phyloP scores from a whole-genome alignment of 768 basidiomycete species.

The Lyophyllum decastes region DNA sequence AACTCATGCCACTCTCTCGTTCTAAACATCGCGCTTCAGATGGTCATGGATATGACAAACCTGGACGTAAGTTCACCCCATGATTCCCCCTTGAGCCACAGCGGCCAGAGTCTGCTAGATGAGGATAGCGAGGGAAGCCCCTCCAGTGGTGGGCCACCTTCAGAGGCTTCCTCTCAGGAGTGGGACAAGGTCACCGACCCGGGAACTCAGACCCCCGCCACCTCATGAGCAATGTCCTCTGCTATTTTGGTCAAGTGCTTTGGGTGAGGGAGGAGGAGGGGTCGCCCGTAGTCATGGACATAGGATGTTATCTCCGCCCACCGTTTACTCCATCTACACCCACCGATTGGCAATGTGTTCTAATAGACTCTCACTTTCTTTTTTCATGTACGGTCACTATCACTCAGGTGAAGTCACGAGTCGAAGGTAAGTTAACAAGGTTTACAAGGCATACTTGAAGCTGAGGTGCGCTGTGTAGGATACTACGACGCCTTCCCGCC shows the following conservation, averaged over 20 bases:
- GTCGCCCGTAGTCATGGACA: conserved; percentile 17
- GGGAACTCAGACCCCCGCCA: conserved; percentile 53
- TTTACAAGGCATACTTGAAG: conserved; percentile 2
- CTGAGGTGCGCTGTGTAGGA: conserved; percentile 41
- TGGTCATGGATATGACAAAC: conserved; percentile 83
- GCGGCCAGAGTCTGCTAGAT: conserved; percentile 26
- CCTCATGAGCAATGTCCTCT: conserved; percentile 21
- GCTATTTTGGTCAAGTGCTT: conserved; percentile 10
- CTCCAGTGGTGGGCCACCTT: conserved; percentile 68
- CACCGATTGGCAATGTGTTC: conserved; percentile 39
- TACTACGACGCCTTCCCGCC: conserved; percentile 82
- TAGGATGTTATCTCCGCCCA: conserved; percentile 11
- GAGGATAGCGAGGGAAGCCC: conserved; percentile 62
- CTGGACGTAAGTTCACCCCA: conserved; percentile 81
- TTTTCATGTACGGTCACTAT: conserved; percentile 20
- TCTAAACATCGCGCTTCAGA: conserved; percentile 29
- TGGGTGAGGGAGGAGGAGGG: conserved; percentile 12
- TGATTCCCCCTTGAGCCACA: conserved; percentile 28
- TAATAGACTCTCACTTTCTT: conserved; percentile 60
- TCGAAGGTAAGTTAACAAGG: conserved; percentile 67
- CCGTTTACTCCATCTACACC: conserved; percentile 12
- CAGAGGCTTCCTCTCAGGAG: conserved; percentile 86
- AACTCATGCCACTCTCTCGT: background rate
- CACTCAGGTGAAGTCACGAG: conserved; percentile 60
- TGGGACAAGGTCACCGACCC: conserved; percentile 88